A percentile compares a stretch with the other conserved stretches of the same genome.
Conservation (phyloP, 1,139 yeast species). For the Debaryomyces sp. region DNA sequence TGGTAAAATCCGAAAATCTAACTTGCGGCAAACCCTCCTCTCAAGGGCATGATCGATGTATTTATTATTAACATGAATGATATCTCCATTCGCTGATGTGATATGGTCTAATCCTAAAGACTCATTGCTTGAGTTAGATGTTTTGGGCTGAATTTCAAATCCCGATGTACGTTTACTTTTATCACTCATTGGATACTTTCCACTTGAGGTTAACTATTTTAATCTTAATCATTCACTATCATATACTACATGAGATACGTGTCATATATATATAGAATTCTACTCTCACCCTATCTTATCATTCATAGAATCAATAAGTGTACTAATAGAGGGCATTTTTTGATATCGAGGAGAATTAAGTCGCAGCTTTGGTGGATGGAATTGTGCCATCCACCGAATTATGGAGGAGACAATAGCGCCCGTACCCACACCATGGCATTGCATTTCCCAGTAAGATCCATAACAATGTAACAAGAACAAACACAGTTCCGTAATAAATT, state of each 20-base stretch:
- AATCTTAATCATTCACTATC: not conserved
- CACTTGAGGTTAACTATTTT: not conserved
- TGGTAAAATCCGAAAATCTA: constrained; percentile 36
- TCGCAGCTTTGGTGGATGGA: constrained; percentile 5
- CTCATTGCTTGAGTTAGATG: constrained; percentile 17
- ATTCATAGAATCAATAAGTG: not conserved
- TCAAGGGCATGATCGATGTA: constrained; percentile 22
- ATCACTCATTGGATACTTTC: not conserved
- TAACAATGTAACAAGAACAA: not conserved
- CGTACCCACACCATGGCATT: not conserved
- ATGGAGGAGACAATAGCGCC: not conserved
- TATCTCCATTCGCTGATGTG: constrained; percentile 16
- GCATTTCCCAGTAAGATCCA: not conserved
- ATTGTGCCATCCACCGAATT: constrained; percentile 1
- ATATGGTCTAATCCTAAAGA: constrained; percentile 16
- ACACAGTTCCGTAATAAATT: not conserved
- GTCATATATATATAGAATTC: not conserved
- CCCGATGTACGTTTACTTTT: constrained; percentile 4
- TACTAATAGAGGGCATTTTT: not conserved
- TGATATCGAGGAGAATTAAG: constrained; percentile 5
- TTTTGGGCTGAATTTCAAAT: constrained; percentile 15
- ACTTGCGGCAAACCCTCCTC: constrained; percentile 30
- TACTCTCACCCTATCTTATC: not conserved
- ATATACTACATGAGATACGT: not conserved
- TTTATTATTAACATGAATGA: constrained; percentile 8